Conservation (phyloP, 345 rosid genomes). For the Lagerstroemia speciosa region DNA sequence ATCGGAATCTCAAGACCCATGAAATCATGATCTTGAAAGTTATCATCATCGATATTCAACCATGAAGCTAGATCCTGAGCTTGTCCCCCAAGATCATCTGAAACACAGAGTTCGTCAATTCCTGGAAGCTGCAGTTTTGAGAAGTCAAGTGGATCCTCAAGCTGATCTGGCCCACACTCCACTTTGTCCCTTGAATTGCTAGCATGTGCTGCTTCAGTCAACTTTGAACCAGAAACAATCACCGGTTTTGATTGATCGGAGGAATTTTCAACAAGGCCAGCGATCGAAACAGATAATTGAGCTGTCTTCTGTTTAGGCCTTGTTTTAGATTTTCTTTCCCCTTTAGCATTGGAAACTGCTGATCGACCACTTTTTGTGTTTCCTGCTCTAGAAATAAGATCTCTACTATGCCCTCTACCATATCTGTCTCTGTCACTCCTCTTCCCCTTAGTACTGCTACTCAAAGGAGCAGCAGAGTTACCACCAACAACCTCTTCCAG, state of each 20-base stretch:
- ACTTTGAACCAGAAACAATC: conserved; percentile 36
- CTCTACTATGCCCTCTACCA: conserved; percentile 74
- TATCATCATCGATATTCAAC: conserved; percentile 93
- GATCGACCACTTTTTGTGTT: conserved; percentile 75
- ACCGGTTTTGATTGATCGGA: conserved; percentile 52
- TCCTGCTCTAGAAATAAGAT: conserved; percentile 54
- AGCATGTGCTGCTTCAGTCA: conserved; percentile 27
- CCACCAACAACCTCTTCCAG: conserved; percentile 78
- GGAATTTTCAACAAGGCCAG: conserved; percentile 54
- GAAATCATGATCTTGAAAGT: conserved; percentile 76
- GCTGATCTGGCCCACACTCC: conserved; percentile 50
- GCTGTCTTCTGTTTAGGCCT: conserved; percentile 90
- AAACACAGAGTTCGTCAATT: conserved; percentile 42
- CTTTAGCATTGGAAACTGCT: conserved; percentile 56
- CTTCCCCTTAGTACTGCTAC: conserved; percentile 81
- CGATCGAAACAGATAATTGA: conserved; percentile 67
- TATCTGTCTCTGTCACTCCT: conserved; percentile 98
- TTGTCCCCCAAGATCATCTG: conserved; percentile 45
- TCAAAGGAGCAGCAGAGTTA: conserved; percentile 22
- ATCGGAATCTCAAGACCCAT: conserved; percentile 97
- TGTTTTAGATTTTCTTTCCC: conserved; percentile 76
- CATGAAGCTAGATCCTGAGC: conserved; percentile 85
- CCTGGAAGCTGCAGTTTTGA: conserved; percentile 66
- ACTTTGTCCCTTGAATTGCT: conserved; percentile 42
- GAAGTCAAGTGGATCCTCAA: conserved; percentile 68